Conservation (phyloP, 1,284 basidiomycete genomes). For the Ganoderma boninense region DNA sequence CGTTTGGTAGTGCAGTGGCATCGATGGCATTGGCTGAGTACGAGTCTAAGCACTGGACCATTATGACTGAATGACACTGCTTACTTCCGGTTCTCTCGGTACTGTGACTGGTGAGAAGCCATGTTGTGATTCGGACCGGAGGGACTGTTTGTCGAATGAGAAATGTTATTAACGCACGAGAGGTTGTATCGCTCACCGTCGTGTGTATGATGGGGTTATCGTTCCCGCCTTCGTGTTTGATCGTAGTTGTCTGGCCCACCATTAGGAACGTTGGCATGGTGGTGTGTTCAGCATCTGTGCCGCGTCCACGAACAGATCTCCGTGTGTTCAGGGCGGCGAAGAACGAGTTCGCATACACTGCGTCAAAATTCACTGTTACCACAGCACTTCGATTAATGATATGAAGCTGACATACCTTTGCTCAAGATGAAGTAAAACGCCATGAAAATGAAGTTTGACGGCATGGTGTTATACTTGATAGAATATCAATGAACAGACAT, state of each 20-base stretch:
- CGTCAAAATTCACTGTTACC: neutral
- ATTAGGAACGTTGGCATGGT: constrained; percentile 52
- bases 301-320: constrained; percentile 50
- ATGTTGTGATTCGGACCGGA: constrained; percentile 18
- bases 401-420: constrained; percentile 53
- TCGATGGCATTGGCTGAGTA: constrained; percentile 14
- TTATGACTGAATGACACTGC: neutral
- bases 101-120: constrained; percentile 13
- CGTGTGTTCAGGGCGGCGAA: constrained; percentile 59
- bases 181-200: constrained; percentile 17
- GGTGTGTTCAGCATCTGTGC: constrained; percentile 49
- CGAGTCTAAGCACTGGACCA: neutral
- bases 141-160: neutral
- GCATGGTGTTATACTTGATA: constrained; percentile 62
- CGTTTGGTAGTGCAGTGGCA: constrained; percentile 24
- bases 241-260: constrained; percentile 42
- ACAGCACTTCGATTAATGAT: constrained; percentile 7
- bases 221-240: constrained; percentile 25
- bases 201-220: constrained; percentile 22
- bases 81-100: constrained; percentile 23
- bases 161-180: neutral
- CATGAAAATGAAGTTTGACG: constrained; percentile 64
- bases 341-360: constrained; percentile 75
- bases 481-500: neutral
- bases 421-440: constrained; percentile 68